phyloP scores from a whole-genome alignment of 2,329 filamentous ascomycete species.

The Alternaria triticina region DNA sequence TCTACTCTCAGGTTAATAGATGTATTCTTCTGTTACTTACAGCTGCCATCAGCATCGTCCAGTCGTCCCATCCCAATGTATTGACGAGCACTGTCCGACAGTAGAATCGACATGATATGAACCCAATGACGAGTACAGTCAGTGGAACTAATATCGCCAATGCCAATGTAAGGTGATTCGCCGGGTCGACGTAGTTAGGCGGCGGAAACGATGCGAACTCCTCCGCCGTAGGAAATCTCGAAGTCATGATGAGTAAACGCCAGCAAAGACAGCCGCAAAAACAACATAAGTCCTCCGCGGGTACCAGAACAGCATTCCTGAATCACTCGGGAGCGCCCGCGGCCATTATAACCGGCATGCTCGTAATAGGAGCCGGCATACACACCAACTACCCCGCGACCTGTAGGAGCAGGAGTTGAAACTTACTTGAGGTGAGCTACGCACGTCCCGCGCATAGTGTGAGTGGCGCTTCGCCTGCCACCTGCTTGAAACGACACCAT shows the following conservation, averaged over 20 bases:
- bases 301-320: constrained; percentile 3
- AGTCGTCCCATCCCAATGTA: constrained; percentile 38
- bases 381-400: neutral
- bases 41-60: constrained; percentile 35
- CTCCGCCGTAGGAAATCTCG: constrained; percentile 31
- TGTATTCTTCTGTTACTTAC: constrained; percentile 11
- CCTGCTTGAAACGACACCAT: constrained; percentile 10
- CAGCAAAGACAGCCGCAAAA: neutral
- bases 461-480: constrained; percentile 1
- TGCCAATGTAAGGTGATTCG: constrained; percentile 28
- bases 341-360: constrained; percentile 12
- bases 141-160: constrained; percentile 34
- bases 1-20: too few relatives aligned
- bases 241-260: constrained; percentile 24
- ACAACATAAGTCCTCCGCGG: neutral
- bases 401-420: constrained; percentile 6
- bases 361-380: constrained; percentile 1
- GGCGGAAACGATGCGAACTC: constrained; percentile 34
- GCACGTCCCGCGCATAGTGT: constrained; percentile 8
- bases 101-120: constrained; percentile 31
- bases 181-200: constrained; percentile 40
- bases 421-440: constrained; percentile 4
- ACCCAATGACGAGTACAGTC: constrained; percentile 20
- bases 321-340: constrained; percentile 8
- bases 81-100: constrained; percentile 32